Evolutionary conservation across 805 yeast genomes (phyloP).

Genomic region (Brettanomyces sp.): DNA sequence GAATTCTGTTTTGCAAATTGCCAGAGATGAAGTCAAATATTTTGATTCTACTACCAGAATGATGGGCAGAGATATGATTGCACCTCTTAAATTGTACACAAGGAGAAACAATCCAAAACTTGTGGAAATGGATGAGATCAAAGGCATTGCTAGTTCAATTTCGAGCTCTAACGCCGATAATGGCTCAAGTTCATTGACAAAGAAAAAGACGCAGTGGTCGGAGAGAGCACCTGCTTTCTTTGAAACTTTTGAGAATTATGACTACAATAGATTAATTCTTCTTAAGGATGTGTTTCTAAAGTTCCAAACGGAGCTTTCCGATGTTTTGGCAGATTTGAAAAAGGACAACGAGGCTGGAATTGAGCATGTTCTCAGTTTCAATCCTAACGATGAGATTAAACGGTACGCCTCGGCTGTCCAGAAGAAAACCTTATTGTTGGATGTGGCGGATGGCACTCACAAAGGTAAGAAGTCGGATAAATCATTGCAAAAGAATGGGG

Average conservation of each 20-base stretch:
- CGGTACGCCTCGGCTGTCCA: constrained; percentile 38
- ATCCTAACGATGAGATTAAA: constrained; percentile 49
- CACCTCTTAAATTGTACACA: constrained; percentile 43
- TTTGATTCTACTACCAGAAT: constrained; percentile 40
- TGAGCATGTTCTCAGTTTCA: constrained; percentile 55
- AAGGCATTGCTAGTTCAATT: constrained; percentile 17
- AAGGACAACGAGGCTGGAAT: constrained; percentile 53
- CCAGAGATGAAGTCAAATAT: constrained; percentile 35
- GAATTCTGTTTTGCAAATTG: constrained; percentile 31
- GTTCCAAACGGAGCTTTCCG: constrained; percentile 53
- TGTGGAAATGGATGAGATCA: constrained; percentile 30
- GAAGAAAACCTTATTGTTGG: constrained; percentile 15
- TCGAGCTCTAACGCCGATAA: constrained; percentile 10
- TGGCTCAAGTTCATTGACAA: constrained; percentile 19
- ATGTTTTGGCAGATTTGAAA: constrained; percentile 36
- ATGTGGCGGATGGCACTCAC: neutral
- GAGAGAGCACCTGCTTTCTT: constrained; percentile 69
- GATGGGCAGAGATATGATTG: constrained; percentile 45
- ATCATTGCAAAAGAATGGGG: neutral
- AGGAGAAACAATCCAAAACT: constrained; percentile 41
- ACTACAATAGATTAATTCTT: constrained; percentile 48
- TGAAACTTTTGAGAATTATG: constrained; percentile 66
- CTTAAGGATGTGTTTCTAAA: constrained; percentile 59
- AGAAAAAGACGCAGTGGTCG: constrained; percentile 55
- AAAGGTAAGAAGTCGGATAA: neutral